phyloP scores from a whole-genome alignment of 2,329 filamentous ascomycete genomes.

The Scedosporium boydii region DNA sequence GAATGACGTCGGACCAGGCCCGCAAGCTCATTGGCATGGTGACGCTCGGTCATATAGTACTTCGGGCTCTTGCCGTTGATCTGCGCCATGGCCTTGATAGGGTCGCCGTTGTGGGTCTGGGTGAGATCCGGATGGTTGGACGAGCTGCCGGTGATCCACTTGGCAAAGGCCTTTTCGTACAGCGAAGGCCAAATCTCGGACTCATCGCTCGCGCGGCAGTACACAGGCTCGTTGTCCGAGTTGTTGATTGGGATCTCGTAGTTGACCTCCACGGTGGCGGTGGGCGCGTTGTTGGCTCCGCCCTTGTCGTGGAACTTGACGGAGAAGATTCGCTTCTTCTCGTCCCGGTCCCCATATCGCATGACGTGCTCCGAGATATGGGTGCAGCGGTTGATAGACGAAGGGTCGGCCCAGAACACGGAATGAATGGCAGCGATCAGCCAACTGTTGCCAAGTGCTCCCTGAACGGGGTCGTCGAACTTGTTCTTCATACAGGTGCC shows the following conservation, averaged over 20 bases:
- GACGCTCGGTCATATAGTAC: conserved; percentile 24
- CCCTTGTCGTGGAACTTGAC: conserved; percentile 35
- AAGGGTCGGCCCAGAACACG: too few species aligned
- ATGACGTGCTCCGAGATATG: conserved; percentile 12
- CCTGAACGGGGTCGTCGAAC: too few species aligned
- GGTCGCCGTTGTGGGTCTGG: conserved; percentile 28
- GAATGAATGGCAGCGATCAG: too few species aligned
- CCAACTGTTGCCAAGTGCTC: too few species aligned
- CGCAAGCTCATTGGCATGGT: conserved; percentile 22
- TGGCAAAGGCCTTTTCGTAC: conserved; percentile 38
- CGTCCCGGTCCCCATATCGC: conserved; percentile 22
- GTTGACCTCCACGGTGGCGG: conserved; percentile 29
- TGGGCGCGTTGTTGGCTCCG: conserved; percentile 28
- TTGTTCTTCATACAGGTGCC: too few species aligned
- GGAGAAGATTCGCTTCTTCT: conserved; percentile 26
- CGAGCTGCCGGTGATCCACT: conserved; percentile 26
- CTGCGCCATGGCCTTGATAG: conserved; percentile 35
- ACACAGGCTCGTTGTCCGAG: conserved; percentile 29
- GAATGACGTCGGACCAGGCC: conserved; percentile 28
- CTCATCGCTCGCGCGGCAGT: conserved; percentile 29
- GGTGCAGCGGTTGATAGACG: too few species aligned
- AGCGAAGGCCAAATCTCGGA: conserved; percentile 33
- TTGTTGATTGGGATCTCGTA: conserved; percentile 34
- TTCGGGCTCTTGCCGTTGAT: conserved; percentile 27
- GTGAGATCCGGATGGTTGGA: conserved; percentile 30